phyloP scores from a whole-genome alignment of 2,329 filamentous ascomycete genomes.

The Fusarium solani-melongenae region DNA sequence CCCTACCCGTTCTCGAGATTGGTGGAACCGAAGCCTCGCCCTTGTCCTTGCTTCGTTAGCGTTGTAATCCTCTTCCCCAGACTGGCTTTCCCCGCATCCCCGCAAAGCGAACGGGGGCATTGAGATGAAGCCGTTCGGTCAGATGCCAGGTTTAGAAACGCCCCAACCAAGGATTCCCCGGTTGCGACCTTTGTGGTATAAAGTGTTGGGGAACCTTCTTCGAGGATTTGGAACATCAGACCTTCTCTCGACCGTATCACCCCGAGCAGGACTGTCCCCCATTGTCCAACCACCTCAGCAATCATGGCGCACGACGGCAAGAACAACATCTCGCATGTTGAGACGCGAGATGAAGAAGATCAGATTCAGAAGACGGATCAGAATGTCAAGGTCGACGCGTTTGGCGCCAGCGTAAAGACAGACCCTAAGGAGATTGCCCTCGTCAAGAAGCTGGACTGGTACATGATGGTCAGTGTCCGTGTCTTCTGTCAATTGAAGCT shows the following conservation, averaged over 20 bases:
- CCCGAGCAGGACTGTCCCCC: not conserved
- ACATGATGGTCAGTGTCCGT: conserved; percentile 23
- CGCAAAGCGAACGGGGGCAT: not conserved
- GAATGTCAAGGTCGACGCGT: not conserved
- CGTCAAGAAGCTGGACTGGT: conserved; percentile 33
- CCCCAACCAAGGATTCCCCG: not conserved
- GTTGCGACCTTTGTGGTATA: not conserved
- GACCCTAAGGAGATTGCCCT: conserved; percentile 35
- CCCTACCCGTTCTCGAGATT: not conserved
- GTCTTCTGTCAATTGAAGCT: not conserved
- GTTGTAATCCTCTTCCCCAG: conserved; percentile 1
- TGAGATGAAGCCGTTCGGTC: not conserved
- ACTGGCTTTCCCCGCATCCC: conserved; percentile 9
- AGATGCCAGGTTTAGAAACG: not conserved
- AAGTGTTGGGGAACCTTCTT: not conserved
- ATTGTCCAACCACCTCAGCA: not conserved
- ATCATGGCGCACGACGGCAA: conserved; percentile 1
- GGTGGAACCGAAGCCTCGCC: not conserved
- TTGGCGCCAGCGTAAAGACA: conserved; percentile 25
- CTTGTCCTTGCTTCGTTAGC: not conserved
- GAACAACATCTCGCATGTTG: conserved; percentile 11
- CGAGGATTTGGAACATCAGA: not conserved
- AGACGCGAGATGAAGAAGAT: conserved; percentile 1
- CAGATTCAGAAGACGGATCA: not conserved
- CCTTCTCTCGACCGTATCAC: not conserved